Percentiles rank a stretch among this genome's conserved stretches.
phyloP scores from a whole-genome alignment of 2,329 filamentous ascomycete species.

The Cytospora mali region DNA sequence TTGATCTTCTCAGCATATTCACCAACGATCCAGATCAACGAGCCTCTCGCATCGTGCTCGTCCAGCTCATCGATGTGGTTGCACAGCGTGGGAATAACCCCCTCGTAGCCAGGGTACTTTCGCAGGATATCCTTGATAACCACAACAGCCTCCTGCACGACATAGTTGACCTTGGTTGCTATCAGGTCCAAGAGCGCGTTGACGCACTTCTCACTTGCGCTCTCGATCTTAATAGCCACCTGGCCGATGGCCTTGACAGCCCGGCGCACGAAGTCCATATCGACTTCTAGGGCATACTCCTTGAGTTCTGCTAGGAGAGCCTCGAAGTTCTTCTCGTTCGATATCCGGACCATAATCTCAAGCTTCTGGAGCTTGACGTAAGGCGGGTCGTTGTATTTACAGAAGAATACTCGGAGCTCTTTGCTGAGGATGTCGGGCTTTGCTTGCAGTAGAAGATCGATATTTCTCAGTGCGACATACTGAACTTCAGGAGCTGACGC shows the following conservation, averaged over 20 bases:
- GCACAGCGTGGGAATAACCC: constrained; percentile 94
- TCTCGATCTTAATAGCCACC: constrained; percentile 97
- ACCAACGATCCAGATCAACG: constrained; percentile 97
- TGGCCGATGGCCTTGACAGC: constrained; percentile 96
- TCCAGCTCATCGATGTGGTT: constrained; percentile 96
- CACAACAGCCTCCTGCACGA: constrained; percentile 97
- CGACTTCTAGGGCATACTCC: constrained; percentile 96
- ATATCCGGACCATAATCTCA: constrained; percentile 99
- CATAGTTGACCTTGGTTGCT: constrained; percentile 97
- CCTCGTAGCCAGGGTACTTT: constrained; percentile 97
- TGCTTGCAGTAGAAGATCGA: constrained; percentile 92
- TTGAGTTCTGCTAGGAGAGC: constrained; percentile 92
- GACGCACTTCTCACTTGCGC: constrained; percentile 91
- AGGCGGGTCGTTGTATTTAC: constrained; percentile 98
- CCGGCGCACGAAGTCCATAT: constrained; percentile 97
- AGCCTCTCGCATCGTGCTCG: constrained; percentile 86
- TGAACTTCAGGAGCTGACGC: constrained; percentile 96
- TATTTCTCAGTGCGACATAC: constrained; percentile 94
- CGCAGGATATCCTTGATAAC: constrained; percentile 98
- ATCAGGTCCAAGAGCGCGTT: constrained; percentile 92
- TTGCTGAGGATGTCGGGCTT: constrained; percentile 97
- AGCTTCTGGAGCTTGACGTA: constrained; percentile 98
- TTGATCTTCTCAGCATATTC: constrained; percentile 99
- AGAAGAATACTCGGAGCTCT: constrained; percentile 97
- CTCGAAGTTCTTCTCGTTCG: constrained; percentile 94